Evolutionary conservation across 1,284 basidiomycete genomes (phyloP).

Genomic region (Cutaneotrichosporon curvatum): DNA sequence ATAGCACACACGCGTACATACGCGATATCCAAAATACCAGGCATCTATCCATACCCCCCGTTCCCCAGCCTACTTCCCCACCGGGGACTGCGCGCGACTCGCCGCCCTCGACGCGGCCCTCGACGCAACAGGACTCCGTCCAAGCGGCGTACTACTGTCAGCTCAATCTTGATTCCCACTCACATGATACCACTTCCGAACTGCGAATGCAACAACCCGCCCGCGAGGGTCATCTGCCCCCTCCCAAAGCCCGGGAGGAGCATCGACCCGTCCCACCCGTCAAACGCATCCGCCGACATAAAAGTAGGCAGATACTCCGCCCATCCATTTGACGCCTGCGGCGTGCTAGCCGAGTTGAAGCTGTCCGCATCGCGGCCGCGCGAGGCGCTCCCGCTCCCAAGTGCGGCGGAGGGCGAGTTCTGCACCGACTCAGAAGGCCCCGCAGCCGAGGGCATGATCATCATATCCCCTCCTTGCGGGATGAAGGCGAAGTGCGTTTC

Average conservation of each 20-base stretch:
- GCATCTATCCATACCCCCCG: neutral
- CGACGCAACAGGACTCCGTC: conserved; percentile 17
- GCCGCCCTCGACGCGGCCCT: conserved; percentile 12
- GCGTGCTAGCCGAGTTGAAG: conserved; percentile 15
- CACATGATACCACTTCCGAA: conserved; percentile 47
- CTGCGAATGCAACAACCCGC: conserved; percentile 43
- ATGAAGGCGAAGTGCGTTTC: conserved; percentile 40
- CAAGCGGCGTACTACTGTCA: conserved; percentile 31
- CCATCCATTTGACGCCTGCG: conserved; percentile 30
- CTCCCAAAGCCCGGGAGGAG: conserved; percentile 44
- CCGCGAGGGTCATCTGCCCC: conserved; percentile 43
- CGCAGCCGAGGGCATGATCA: conserved; percentile 42
- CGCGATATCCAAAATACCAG: neutral
- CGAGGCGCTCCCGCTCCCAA: neutral
- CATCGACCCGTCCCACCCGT: conserved; percentile 45
- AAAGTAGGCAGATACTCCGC: conserved; percentile 42
- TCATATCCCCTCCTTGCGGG: conserved; percentile 44
- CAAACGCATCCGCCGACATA: conserved; percentile 43
- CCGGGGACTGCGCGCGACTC: conserved; percentile 14
- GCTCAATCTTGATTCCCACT: conserved; percentile 15
- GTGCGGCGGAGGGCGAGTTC: conserved; percentile 28
- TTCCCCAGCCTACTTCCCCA: neutral
- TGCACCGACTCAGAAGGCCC: conserved; percentile 36
- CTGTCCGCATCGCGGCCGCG: neutral
- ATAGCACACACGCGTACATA: too few species aligned